Evolutionary conservation across 805 yeast genomes (phyloP), one percentile per base, ranked within the genome.

Genomic region (Lachancea meyersii): DNA sequence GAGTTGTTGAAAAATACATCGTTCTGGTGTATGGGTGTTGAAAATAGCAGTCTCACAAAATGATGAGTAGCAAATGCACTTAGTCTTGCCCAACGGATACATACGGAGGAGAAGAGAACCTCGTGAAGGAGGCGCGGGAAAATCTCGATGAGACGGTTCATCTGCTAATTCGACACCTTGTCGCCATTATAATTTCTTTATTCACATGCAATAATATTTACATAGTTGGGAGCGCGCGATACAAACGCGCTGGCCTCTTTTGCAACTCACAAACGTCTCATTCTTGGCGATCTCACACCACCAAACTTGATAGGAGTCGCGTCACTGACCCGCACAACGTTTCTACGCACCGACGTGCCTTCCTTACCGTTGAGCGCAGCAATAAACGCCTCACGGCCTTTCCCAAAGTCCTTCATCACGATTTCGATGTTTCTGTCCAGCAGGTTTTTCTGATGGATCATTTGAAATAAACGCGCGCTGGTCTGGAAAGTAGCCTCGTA

Each of bases 401-500:
- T 85, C 41, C 96, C 96, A 53, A 82, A 87, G 51, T 86, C 86
- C 51, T 80, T 80, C 54, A 88, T 69, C 17, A 86, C 78, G 34
- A 91, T 63, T 63, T 91, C 97, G 21, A 91, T 69, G 49, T 80
- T 75, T 49, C 76, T 77, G 32, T 74, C 75, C 36, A 80, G 60
- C 44, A 73, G 68, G 28, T 73, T 74, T 49, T 70, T 74, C 58
- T 80, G 84, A 64, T 77, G 79, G 59, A 91, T 84, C 50, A 72
- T 62, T 48, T 79, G 73, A 64, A 91, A 87, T 66, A 86, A 71
- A 49, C 76, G 76, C 3, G 88, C 70, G 13, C 88, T 70, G 8
- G 91, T 82, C 62, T 88, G 96, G 70, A 82, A 89, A 11, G 83
- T 83, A 1, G 96, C 96, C 65, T 91, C 98, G 57, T 86, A 86